phyloP scores from a whole-genome alignment of 2,329 filamentous ascomycete genomes.

The Septoria linicola region DNA sequence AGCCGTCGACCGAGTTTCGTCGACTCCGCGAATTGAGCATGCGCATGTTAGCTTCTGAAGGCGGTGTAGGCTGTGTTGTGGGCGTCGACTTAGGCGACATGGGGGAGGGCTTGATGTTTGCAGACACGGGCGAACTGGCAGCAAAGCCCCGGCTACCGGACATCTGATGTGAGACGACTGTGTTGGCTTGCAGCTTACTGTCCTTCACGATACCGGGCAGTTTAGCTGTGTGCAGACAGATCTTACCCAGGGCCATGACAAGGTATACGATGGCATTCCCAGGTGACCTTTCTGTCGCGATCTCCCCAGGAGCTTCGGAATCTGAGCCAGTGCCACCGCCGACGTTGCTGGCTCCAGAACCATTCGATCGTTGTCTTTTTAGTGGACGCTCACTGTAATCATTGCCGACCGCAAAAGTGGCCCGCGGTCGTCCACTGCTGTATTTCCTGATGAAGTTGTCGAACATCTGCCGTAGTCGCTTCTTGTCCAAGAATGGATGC shows the following conservation, averaged over 20 bases:
- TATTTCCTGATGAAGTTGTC: constrained; percentile 52
- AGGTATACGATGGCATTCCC: constrained; percentile 79
- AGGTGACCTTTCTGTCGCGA: constrained; percentile 60
- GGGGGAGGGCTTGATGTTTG: constrained; percentile 40
- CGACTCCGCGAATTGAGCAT: constrained; percentile 32
- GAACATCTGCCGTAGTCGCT: constrained; percentile 53
- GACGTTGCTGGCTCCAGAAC: constrained; percentile 25
- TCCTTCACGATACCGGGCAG: constrained; percentile 59
- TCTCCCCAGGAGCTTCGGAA: constrained; percentile 16
- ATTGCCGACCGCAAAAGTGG: constrained; percentile 32
- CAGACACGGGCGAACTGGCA: constrained; percentile 34
- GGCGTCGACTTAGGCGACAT: constrained; percentile 41
- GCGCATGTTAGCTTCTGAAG: constrained; percentile 28
- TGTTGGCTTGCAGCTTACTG: constrained; percentile 38
- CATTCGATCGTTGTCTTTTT: constrained; percentile 37
- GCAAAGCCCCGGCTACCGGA: constrained; percentile 25
- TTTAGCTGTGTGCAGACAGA: constrained; percentile 59
- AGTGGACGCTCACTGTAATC: constrained; percentile 30
- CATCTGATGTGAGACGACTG: constrained; percentile 40
- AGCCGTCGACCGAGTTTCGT: constrained; percentile 35
- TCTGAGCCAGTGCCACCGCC: constrained; percentile 12
- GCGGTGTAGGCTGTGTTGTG: constrained; percentile 34
- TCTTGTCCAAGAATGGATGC: constrained; percentile 62
- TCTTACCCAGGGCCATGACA: constrained; percentile 81
- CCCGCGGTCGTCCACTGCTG: constrained; percentile 37